A percentile compares a stretch with the other conserved stretches of the same genome.
Evolutionary conservation across 352 stramenopile species (phyloP).

Genomic region (Phytophthora tubulina): DNA sequence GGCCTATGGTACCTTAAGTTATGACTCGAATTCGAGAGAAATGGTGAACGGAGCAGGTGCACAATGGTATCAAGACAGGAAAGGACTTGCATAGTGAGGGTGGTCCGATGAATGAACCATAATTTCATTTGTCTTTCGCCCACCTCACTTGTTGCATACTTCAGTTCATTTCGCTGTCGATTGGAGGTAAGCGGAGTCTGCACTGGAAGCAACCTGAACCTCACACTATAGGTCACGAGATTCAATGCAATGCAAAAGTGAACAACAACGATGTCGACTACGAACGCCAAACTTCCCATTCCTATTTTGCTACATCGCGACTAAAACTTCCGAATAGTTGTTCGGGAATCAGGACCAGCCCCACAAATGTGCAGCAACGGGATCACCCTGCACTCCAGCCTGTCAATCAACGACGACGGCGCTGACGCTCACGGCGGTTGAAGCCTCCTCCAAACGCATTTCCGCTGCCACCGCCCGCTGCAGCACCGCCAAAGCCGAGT

Average conservation of each 20-base stretch:
- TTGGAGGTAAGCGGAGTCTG: too few species aligned
- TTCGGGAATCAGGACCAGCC: background rate
- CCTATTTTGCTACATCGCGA: too few species aligned
- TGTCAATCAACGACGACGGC: slow-evolving; percentile 9
- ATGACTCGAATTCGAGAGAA: slow-evolving; percentile 39
- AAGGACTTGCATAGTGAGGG: slow-evolving; percentile 1
- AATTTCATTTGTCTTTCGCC: slow-evolving; percentile 9
- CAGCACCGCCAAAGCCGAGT: slow-evolving; percentile 14
- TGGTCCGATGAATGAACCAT: slow-evolving; percentile 4
- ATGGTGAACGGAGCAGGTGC: slow-evolving; percentile 1
- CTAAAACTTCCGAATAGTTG: too few species aligned
- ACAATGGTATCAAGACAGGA: slow-evolving; percentile 10
- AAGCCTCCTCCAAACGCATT: slow-evolving; percentile 23
- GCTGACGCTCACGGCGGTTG: slow-evolving; percentile 22
- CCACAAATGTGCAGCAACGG: background rate
- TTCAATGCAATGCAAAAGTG: too few species aligned
- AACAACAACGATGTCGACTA: too few species aligned
- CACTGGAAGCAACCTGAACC: too few species aligned
- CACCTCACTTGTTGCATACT: too few species aligned
- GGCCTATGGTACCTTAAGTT: slow-evolving; percentile 37
- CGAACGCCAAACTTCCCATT: too few species aligned
- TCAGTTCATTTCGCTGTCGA: too few species aligned
- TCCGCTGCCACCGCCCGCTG: slow-evolving; percentile 2
- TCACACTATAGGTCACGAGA: too few species aligned
- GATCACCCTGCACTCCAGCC: background rate